phyloP scores from a whole-genome alignment of 768 basidiomycete genomes.

The Nevesoporus exiguus region DNA sequence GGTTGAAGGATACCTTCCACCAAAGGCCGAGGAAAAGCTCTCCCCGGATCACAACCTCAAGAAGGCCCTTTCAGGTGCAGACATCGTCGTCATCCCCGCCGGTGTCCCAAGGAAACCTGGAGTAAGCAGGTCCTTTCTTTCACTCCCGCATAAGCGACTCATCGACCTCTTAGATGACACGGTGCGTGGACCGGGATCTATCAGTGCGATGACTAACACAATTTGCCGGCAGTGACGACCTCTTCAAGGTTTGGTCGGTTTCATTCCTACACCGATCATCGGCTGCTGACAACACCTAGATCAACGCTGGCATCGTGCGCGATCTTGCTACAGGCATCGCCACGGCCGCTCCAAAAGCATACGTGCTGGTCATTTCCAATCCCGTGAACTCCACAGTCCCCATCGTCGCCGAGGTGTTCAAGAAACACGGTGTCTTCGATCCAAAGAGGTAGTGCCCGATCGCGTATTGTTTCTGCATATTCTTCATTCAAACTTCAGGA shows the following conservation, averaged over 20 bases:
- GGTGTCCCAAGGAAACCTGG: conserved; percentile 96
- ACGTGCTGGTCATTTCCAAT: conserved; percentile 96
- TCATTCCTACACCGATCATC: neutral
- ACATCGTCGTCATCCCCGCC: conserved; percentile 93
- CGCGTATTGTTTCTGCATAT: neutral
- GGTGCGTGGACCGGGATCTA: conserved; percentile 32
- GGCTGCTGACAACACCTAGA: conserved; percentile 44
- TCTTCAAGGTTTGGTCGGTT: conserved; percentile 73
- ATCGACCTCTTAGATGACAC: conserved; percentile 42
- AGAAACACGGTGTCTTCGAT: conserved; percentile 87
- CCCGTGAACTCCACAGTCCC: conserved; percentile 99
- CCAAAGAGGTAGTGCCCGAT: conserved; percentile 67
- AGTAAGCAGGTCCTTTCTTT: conserved; percentile 43
- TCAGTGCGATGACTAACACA: conserved; percentile 9
- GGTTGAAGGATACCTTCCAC: conserved; percentile 77
- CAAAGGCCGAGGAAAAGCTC: conserved; percentile 80
- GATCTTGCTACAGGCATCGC: conserved; percentile 92
- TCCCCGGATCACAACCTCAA: conserved; percentile 77
- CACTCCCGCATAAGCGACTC: neutral
- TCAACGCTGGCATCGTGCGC: conserved; percentile 96
- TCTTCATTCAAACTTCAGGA: conserved; percentile 39
- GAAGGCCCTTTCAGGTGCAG: conserved; percentile 79
- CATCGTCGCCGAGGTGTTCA: conserved; percentile 92
- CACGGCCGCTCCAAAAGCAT: conserved; percentile 78
- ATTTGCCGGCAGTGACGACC: conserved; percentile 67